These are phyloP conservation scores for Pelargonium citronellum DNA, from an alignment of 441 rosid genomes.

Conservation along the genomic window DNA sequence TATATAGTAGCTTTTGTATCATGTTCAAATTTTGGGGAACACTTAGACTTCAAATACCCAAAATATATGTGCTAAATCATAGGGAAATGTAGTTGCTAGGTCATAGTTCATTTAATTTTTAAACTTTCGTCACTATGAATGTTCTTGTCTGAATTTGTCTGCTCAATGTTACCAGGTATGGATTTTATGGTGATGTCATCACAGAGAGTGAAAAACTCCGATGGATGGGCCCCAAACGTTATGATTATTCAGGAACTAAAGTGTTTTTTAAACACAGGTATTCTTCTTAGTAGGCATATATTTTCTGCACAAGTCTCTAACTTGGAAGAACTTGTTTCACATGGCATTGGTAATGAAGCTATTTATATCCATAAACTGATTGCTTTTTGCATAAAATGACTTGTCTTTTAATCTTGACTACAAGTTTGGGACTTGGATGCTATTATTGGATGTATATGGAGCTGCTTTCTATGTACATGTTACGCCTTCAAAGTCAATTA, in stretches of 20 bases:
- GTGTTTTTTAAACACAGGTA: slow-evolving; percentile 85
- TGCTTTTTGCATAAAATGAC: neutral
- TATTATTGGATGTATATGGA: neutral
- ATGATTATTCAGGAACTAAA: slow-evolving; percentile 93
- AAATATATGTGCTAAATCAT: too few relatives aligned
- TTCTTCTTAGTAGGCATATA: slow-evolving; percentile 10
- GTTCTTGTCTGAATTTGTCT: slow-evolving; percentile 21
- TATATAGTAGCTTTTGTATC: too few relatives aligned
- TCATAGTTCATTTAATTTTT: too few relatives aligned
- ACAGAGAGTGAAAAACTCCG: slow-evolving; percentile 88
- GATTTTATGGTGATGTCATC: slow-evolving; percentile 93
- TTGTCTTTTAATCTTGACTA: neutral
- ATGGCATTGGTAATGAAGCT: neutral
- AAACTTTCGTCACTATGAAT: neutral
- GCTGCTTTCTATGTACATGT: too few relatives aligned
- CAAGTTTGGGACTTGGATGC: neutral
- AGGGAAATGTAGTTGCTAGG: too few relatives aligned
- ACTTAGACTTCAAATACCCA: neutral
- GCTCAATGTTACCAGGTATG: slow-evolving; percentile 53
- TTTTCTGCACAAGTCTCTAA: neutral
- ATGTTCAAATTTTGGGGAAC: neutral
- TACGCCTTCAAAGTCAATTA: too few relatives aligned
- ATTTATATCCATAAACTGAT: neutral
- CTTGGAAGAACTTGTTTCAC: neutral
- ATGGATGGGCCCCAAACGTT: slow-evolving; percentile 98